Base-by-base conservation (phyloP, 2,329 filamentous ascomycete genomes). In the Calonectria honghensis region DNA sequence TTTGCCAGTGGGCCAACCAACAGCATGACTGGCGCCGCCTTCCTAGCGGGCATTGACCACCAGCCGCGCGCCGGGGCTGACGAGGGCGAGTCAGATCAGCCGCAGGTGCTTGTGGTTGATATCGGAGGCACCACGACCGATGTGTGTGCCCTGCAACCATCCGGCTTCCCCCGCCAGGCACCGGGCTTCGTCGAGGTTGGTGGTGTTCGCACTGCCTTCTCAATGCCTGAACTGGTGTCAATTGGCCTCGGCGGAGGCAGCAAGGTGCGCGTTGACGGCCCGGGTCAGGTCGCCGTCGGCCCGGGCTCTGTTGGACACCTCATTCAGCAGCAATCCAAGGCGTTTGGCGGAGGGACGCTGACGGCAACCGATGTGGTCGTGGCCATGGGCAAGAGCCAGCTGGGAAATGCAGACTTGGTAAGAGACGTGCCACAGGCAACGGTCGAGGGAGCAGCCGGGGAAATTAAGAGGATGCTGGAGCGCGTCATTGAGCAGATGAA, bases 121-220 rank as follows among this genome's bases (percentile, higher is more conserved):
- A 88, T 93, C 35, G 91, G 91, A 10, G 91, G 91, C 20, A 93
- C 91, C 0, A 93, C 91, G 0, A 90, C 90, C 2, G 91, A 93
- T 80, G 88, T 92, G 11, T 90, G 91, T 32, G 86, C 90, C 0
- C 81, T 93, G 2, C 84, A 92, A 1, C 88, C 90, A 0, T 91
- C 88, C 3, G 91, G 91, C 0, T 92, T 92, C 61, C 91, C 91
- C 0, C 86, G 91, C 27, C 90, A 92, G 75, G 90, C 91, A 4
- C 87, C 90, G 0, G 89, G 89, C 0, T 92, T 90, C 68, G 89
- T 90, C 13, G 89, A 91, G 70, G 85, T 93, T 6, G 90, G 88
- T 2, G 90, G 91, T 1, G 90, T 93, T 0, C 85, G 90, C 18
- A 91, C 90, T 51, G 91, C 91, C 20, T 93, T 91, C 75, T 86